Conservation (phyloP, 306 rosid genomes). For the Dalbergia oliveri region DNA sequence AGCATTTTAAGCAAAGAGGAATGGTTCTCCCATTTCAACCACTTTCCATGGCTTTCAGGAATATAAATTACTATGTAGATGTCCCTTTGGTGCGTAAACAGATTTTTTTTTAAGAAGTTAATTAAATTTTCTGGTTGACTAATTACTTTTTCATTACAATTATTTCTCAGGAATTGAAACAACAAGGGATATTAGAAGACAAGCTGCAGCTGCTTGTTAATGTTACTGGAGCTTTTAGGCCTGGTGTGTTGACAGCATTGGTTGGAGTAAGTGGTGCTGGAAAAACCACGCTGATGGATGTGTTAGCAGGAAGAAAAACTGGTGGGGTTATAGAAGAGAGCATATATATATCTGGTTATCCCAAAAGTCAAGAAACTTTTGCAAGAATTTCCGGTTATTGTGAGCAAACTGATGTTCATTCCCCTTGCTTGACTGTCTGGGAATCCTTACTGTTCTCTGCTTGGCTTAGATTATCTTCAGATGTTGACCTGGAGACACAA, state of each 20-base stretch:
- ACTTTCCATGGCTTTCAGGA: conserved; percentile 92
- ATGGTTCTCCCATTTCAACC: conserved; percentile 99
- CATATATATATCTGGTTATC: conserved; percentile 85
- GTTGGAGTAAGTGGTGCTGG: conserved; percentile 99
- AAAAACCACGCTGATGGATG: conserved; percentile 98
- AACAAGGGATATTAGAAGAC: conserved; percentile 87
- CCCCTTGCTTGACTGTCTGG: conserved; percentile 91
- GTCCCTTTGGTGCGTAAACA: conserved; percentile 81
- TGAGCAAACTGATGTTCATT: conserved; percentile 95
- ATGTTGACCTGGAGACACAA: conserved; percentile 81
- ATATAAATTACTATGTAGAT: conserved; percentile 90
- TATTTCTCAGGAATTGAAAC: conserved; percentile 86
- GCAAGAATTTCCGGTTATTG: conserved; percentile 99
- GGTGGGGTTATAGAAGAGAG: conserved; percentile 87
- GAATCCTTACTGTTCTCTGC: conserved; percentile 94
- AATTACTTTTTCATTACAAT: conserved; percentile 52
- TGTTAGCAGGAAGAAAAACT: conserved; percentile 95
- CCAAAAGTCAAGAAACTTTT: conserved; percentile 88
- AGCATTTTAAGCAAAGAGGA: conserved; percentile 85
- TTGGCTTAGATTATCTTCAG: conserved; percentile 92
- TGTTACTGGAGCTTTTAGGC: conserved; percentile 91
- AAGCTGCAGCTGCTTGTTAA: conserved; percentile 79
- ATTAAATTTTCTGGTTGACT: conserved; percentile 37
- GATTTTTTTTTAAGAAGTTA: neutral
- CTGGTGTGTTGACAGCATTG: conserved; percentile 94